Base-by-base conservation (phyloP, 208 protist genomes). In the Kentomonas sorsogonicus region DNA sequence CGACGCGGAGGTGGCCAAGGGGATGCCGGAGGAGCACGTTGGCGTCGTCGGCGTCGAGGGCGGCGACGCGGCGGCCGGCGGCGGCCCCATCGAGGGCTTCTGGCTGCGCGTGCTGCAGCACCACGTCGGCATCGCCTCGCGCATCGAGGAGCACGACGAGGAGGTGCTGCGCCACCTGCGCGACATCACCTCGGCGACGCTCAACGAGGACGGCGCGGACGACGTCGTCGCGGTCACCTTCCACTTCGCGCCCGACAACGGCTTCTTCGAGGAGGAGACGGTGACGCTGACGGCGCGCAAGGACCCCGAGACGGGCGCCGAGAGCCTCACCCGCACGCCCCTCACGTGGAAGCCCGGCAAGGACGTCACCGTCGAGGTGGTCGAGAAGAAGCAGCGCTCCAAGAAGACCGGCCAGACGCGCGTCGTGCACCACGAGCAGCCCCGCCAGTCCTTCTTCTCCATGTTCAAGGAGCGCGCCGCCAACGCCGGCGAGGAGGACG, bases 261-360 rank as follows among this genome's bases (percentile, higher is more conserved):
- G 79, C 40, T 92, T 68, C 63, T 79, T 94, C 43, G 66, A 83
- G 54, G 77, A 90, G 53, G 74, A 87, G 60, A 56, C 63, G 40
- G 71, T 94, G 27, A 77, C 79, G 41, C 56, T 89, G 10, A 71
- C 77, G 22, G n/a, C 16, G 43, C 53, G 91, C 45, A 39, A 57
- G n/a, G 54, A 74, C 47, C 60, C 66, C 30, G 80, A 86, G 1
- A 62, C 74, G 36, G 60, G 43, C 15, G 60, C 60, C 34, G 62
- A 63, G 38, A 54, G 18, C 11, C 63, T 94, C 26, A 69, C 67
- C 51, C 65, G 84, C 33, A 73, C 75, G 7, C 59, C 78, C 9
- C 66, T 87, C 64, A 90, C 79, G 47, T 92, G 83, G 88, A 91
- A 90, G 57, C 50, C 66, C 9, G 86, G 86, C 7, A 86, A 89